phyloP scores from a whole-genome alignment of 176 grass and related monocot species.

The Hordeum marinum region DNA sequence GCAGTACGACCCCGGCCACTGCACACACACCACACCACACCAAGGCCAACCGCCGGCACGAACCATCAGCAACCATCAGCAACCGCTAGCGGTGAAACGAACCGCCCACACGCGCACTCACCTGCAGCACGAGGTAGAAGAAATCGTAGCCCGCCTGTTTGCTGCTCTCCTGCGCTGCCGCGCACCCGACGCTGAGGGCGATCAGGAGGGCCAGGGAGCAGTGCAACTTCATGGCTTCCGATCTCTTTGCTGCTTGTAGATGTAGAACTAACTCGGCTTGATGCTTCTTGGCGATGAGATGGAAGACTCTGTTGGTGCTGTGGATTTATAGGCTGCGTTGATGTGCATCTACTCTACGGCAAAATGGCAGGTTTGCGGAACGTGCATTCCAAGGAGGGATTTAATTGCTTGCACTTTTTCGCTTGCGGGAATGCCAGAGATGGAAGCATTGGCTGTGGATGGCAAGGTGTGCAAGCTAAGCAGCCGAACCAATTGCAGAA shows the following conservation, averaged over 20 bases:
- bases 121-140: slow-evolving; percentile 74
- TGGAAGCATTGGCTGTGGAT: neutral
- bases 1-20: too few relatives aligned
- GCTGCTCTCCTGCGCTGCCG: neutral
- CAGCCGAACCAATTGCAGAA: neutral
- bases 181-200: slow-evolving; percentile 12
- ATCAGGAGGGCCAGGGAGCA: slow-evolving; percentile 24
- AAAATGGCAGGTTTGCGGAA: neutral
- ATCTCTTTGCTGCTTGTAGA: neutral
- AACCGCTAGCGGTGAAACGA: too few relatives aligned
- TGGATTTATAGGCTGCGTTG: slow-evolving; percentile 37
- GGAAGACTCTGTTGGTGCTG: neutral
- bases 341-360: neutral
- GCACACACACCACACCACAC: too few relatives aligned
- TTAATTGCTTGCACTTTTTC: neutral
- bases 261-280: neutral
- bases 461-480: slow-evolving; percentile 24
- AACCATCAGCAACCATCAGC: too few relatives aligned
- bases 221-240: slow-evolving; percentile 29
- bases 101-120: neutral
- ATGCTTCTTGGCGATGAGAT: neutral
- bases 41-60: too few relatives aligned
- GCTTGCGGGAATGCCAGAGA: neutral
- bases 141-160: slow-evolving; percentile 58
- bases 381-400: slow-evolving; percentile 11